Evolutionary conservation across 148 eudicot species (phyloP), one percentile per base, ranked within the genome.

Genomic region (Nepenthes mirabilis): DNA sequence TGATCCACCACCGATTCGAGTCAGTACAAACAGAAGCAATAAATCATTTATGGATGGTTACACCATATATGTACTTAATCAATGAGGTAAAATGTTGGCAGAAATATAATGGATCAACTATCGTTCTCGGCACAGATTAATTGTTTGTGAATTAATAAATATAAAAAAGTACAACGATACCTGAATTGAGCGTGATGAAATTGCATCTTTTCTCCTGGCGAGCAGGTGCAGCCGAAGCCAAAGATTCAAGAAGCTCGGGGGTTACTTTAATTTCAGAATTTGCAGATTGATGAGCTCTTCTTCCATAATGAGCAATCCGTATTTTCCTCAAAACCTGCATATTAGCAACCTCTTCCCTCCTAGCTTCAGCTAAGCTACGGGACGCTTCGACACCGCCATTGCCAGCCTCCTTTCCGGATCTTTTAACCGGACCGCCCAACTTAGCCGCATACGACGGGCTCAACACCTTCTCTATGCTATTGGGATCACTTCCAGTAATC

Each of bases 271-370:
- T 4, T 62, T 62, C 69, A 59, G 10, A 75, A 52, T 67, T 75
- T 14, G 64, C 67, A 36, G 78, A 74, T 52, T 66, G 72, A 43
- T 73, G 23, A 45, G 48, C 71, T 23, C 74, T 71, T 62, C 90
- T 76, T n/a, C 90, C 90, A 63, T 84, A 84, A 66, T 84, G 90
- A 14, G 90, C 90, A 58, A 78, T 84, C 52, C 65, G 72, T 80
- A 79, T 74, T 65, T 76, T 84, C 64, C 90, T 81, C 54, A 73
- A 74, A 14, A 75, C 83, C 49, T 83, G 85, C 83, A 76, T 59
- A 50, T 40, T 72, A 2, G 85, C 83, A 37, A 78, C 85, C 43
- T 84, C 79, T 54, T 78, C 83, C 36, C 81, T 78, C 65, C 85
- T 77, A 1, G 85, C 85, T 1, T 79, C 80, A 0, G 89, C 85